A percentile compares a stretch with the other conserved stretches of the same genome.
Conservation (phyloP, 805 yeast species). For the Metschnikowia sp. region DNA sequence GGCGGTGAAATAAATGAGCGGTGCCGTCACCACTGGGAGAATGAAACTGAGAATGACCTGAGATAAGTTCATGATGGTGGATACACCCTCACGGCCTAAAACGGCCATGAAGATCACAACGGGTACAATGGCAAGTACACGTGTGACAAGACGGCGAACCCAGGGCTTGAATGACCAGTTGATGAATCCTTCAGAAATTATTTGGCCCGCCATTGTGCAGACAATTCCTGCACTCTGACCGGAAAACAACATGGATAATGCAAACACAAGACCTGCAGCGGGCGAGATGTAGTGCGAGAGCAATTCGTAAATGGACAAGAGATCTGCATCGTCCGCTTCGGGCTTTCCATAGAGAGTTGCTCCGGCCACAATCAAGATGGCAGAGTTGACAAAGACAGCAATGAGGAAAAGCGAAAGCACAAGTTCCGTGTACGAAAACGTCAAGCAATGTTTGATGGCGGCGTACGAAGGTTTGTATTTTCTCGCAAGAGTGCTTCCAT, state of each 20-base stretch:
- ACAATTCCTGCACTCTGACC: slow-evolving; percentile 49
- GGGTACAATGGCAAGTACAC: slow-evolving; percentile 41
- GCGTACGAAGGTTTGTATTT: slow-evolving; percentile 41
- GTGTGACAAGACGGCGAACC: slow-evolving; percentile 40
- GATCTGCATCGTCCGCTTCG: slow-evolving; percentile 45
- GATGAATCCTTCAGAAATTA: slow-evolving; percentile 44
- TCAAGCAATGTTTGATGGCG: slow-evolving; percentile 41
- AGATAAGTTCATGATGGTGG: slow-evolving; percentile 43
- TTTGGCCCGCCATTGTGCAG: slow-evolving; percentile 49
- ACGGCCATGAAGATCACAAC: slow-evolving; percentile 36
- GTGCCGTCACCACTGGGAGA: slow-evolving; percentile 43
- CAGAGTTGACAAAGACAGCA: slow-evolving; percentile 44
- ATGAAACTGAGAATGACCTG: slow-evolving; percentile 45
- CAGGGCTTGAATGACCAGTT: slow-evolving; percentile 44
- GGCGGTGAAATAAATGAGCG: slow-evolving; percentile 43
- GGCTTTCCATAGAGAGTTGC: slow-evolving; percentile 40
- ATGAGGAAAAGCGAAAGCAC: slow-evolving; percentile 39
- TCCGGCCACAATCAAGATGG: slow-evolving; percentile 46
- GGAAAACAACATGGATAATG: slow-evolving; percentile 43
- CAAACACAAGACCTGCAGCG: slow-evolving; percentile 44
- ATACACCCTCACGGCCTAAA: slow-evolving; percentile 43
- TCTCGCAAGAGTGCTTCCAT: slow-evolving; percentile 25
- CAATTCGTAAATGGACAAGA: slow-evolving; percentile 44
- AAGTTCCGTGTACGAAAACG: slow-evolving; percentile 38
- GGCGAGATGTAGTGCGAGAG: slow-evolving; percentile 42